Percentiles rank a stretch among this genome's conserved stretches.
Evolutionary conservation across 1,284 basidiomycete genomes (phyloP).

Genomic region (Cystobasidium sp.): DNA sequence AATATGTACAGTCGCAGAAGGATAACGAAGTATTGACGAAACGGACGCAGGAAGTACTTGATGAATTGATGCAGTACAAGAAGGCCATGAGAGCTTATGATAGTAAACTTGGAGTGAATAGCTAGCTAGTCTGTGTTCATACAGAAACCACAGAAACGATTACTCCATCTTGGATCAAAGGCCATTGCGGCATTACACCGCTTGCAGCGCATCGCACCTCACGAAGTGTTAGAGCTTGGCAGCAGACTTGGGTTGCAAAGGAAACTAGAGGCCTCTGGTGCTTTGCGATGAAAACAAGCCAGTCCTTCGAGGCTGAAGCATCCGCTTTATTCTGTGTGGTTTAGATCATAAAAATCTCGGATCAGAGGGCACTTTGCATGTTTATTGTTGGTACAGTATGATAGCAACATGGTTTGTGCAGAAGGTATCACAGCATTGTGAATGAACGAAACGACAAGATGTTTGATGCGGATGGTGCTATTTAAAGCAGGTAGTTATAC

Average conservation of each 20-base stretch:
- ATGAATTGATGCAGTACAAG: slow-evolving; percentile 40
- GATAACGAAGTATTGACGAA: slow-evolving; percentile 24
- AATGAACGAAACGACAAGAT: not conserved
- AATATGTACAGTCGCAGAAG: slow-evolving; percentile 4
- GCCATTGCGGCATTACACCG: too few relatives aligned
- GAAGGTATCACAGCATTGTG: not conserved
- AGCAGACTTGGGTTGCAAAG: too few relatives aligned
- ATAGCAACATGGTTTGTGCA: not conserved
- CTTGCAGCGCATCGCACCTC: too few relatives aligned
- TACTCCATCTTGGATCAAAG: too few relatives aligned
- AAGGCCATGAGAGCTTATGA: slow-evolving; percentile 39
- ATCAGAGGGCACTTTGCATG: not conserved
- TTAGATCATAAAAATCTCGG: not conserved
- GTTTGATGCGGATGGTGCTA: not conserved
- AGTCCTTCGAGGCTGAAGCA: too few relatives aligned
- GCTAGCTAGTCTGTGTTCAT: not conserved
- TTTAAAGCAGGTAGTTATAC: not conserved
- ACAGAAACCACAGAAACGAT: not conserved
- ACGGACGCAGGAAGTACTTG: slow-evolving; percentile 31
- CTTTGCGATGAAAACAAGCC: too few relatives aligned
- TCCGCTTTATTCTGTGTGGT: not conserved
- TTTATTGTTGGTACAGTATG: not conserved
- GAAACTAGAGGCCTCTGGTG: too few relatives aligned
- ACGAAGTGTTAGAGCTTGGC: too few relatives aligned
- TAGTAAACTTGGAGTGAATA: slow-evolving; percentile 1